A percentile compares a stretch with the other conserved stretches of the same genome.
These are phyloP conservation scores for Nidula niveotomentosa DNA, from an alignment of 1,284 basidiomycete species.

Conservation along the genomic window DNA sequence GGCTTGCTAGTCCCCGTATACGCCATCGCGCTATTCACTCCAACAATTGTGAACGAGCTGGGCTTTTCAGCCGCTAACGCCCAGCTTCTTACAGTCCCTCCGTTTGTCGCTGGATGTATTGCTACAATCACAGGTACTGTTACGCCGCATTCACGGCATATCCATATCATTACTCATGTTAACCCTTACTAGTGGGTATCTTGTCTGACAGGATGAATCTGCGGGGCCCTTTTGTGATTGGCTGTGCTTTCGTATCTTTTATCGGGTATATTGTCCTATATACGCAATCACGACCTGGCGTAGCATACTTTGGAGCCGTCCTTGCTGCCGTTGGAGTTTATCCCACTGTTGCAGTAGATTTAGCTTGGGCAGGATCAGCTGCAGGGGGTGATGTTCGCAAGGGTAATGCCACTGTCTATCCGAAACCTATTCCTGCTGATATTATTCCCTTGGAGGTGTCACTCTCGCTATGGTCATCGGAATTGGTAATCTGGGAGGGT, in stretches of 20 bases:
- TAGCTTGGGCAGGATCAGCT: constrained; percentile 58
- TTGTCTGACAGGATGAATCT: constrained; percentile 39
- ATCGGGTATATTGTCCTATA: constrained; percentile 47
- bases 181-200: constrained; percentile 24
- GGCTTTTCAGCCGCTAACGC: constrained; percentile 57
- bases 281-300: constrained; percentile 28
- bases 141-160: background rate
- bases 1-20: constrained; percentile 52
- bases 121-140: constrained; percentile 31
- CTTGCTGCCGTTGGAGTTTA: constrained; percentile 54
- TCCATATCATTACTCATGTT: background rate
- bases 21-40: constrained; percentile 57
- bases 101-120: constrained; percentile 44
- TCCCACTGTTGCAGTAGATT: constrained; percentile 48
- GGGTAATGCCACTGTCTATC: constrained; percentile 9
- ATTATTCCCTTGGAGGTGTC: constrained; percentile 33
- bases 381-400: constrained; percentile 47
- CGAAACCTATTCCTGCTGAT: constrained; percentile 17
- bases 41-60: constrained; percentile 53
- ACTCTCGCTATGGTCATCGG: constrained; percentile 55
- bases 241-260: constrained; percentile 34
- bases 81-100: constrained; percentile 55
- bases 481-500: constrained; percentile 54
- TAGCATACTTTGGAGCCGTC: constrained; percentile 51
- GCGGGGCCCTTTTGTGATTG: constrained; percentile 45